Base-by-base conservation (phyloP, 371 early-diverging fungal genomes). In the Mortierella polycephala region DNA sequence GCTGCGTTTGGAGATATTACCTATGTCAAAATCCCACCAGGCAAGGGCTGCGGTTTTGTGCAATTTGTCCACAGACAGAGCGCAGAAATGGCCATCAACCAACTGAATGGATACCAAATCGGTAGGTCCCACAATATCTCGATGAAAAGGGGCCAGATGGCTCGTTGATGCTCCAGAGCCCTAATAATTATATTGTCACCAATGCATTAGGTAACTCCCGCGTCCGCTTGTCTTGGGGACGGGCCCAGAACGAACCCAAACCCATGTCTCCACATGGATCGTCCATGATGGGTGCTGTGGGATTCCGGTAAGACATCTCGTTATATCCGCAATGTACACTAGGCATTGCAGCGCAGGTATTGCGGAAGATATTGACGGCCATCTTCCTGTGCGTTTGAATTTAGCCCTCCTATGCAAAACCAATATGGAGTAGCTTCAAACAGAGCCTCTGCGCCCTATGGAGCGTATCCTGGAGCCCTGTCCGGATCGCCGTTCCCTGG, bases 41-140 rank as follows among this genome's bases (percentile, higher is more conserved):
- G 95, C 47, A 96, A 95, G 74, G 94, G 95, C 10, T 97, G 98
- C 82, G 98, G 96, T 7, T 97, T 97, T 85, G 96, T 97, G 23
- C 94, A 94, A 63, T 98, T 89, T 81, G 90, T 89, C 7, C 88
- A 91, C 56, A 87, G 96, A 14, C 87, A 88, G 46, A 87, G 91
- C 52, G 97, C 98, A 9, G 97, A 96, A 75, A 82, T 88, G 56
- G 97, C 98, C 6, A 94, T 98, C 75, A 87, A 86, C 60, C 90
- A 92, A 71, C 90, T 98, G 91, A 94, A 95, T 80, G 95, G 95
- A 9, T 91, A 90, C 68, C 79, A 89, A 57, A 90, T 97, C 63
- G 95, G 95, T 81, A 77, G 64, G 67, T 18, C 41, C 18, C n/a
- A n/a, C n/a, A n/a, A n/a, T n/a, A n/a, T n/a, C n/a, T n/a, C n/a